Percentiles rank a stretch among this genome's conserved stretches.
phyloP scores from a whole-genome alignment of 2,329 filamentous ascomycete genomes.

The Alternaria sp. region DNA sequence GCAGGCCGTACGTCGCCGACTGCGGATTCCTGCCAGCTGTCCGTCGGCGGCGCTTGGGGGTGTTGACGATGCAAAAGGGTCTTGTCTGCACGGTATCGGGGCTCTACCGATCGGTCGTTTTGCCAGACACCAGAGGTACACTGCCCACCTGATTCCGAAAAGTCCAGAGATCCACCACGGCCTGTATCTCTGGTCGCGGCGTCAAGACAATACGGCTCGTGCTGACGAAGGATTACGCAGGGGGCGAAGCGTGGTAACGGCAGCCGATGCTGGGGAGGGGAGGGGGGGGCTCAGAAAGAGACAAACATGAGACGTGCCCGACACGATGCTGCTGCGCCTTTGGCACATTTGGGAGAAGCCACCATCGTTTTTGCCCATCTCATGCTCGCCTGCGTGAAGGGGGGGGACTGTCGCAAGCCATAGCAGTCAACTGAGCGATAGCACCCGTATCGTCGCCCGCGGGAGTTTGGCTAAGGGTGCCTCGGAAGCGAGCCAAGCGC shows the following conservation, averaged over 20 bases:
- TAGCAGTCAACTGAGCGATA: conserved; percentile 20
- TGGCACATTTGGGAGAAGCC: conserved; percentile 36
- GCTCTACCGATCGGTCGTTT: conserved; percentile 43
- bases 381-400: conserved; percentile 33
- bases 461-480: conserved; percentile 16
- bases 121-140: conserved; percentile 8
- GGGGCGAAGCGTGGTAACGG: conserved; percentile 29
- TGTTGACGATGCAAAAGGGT: conserved; percentile 15
- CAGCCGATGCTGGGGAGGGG: conserved; percentile 20
- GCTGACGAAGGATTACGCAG: conserved; percentile 41
- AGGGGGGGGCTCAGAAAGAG: conserved; percentile 23
- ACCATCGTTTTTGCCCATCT: conserved; percentile 30
- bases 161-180: conserved; percentile 14
- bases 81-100: conserved; percentile 24
- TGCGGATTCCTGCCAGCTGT: conserved; percentile 19
- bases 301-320: conserved; percentile 42
- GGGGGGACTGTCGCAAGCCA: conserved; percentile 20
- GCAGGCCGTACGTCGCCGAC: conserved; percentile 19
- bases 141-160: conserved; percentile 10
- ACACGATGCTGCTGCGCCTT: conserved; percentile 30
- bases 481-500: conserved; percentile 31
- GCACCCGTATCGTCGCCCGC: conserved; percentile 28
- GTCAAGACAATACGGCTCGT: conserved; percentile 35
- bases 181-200: conserved; percentile 19
- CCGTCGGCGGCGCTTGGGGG: conserved; percentile 4